phyloP scores from a whole-genome alignment of 75 land plant species.

The Pseudotsuga menziesii region DNA sequence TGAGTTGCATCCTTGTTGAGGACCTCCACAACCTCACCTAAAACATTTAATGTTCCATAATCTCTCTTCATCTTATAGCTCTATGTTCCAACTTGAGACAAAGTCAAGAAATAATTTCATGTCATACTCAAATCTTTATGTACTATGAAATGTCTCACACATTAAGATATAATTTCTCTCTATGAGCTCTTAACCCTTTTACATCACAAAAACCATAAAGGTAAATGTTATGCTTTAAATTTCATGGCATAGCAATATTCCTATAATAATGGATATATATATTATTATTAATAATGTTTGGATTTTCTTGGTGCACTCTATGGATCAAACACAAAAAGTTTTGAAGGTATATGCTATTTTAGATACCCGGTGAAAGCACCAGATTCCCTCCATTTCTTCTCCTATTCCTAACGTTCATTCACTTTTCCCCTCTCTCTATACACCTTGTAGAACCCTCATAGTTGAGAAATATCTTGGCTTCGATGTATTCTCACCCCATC shows the following conservation, averaged over 20 bases:
- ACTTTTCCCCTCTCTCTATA: slow-evolving; percentile 28
- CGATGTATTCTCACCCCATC: slow-evolving; percentile 39
- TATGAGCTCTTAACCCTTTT: neutral
- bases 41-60: slow-evolving; percentile 66
- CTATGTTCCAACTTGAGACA: slow-evolving; percentile 46
- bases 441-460: slow-evolving; percentile 23
- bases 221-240: neutral
- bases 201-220: neutral
- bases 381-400: slow-evolving; percentile 11
- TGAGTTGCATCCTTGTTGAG: slow-evolving; percentile 20
- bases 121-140: no score
- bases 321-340: neutral
- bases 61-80: slow-evolving; percentile 57
- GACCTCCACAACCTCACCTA: slow-evolving; percentile 77
- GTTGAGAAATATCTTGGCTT: slow-evolving; percentile 25
- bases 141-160: neutral
- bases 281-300: neutral
- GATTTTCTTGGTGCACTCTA: neutral
- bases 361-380: slow-evolving; percentile 11
- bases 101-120: neutral
- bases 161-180: neutral
- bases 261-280: neutral
- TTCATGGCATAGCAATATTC: neutral
- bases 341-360: slow-evolving; percentile 9
- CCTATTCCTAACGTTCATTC: slow-evolving; percentile 32